Base-by-base conservation (phyloP, 352 stramenopile species). In the Globisporangium alternatum region DNA sequence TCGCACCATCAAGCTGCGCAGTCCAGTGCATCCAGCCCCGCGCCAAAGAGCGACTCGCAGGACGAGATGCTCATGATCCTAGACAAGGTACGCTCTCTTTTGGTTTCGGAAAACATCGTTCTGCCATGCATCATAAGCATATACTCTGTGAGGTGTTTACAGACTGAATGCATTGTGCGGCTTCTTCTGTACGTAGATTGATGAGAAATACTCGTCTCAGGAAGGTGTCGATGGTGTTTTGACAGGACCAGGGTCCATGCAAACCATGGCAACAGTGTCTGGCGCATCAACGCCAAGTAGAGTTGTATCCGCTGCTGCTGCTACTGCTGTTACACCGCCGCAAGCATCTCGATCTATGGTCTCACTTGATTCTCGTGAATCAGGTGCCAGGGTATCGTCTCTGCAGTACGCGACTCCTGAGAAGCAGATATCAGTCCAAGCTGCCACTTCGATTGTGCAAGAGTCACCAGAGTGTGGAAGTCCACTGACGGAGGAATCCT, bases 401-500 rank as follows among this genome's bases (percentile, higher is more conserved):
- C 45, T 64, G 17, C 43, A 58, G 30, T 64, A 63, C 37, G 10
- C 39, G n/a, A 47, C 17, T 28, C 45, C 13, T 15, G 45, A 65
- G 30, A 48, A 59, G 35, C 31, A 21, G 39, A 31, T 58, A 19
- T 31, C 17, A 5, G 4, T 13, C 60, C 8, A 56, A 69, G 39
- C 64, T 58, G 15, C 43, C 21, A 19, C 21, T 45, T 12, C 67
- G 64, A 35, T 47, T 54, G 55, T 52, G n/a, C 22, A 31, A 19
- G 39, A 79, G 56, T 72, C 70, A 15, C 57, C 65, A 10, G 83
- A 91, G 41, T 76, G 79, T 28, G 86, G 84, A 39, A 82, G 76
- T 22, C 80, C 86, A 31, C 75, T 95, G n/a, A 91, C 83, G 4
- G 80, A 87, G 21, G 86, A 95, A 44, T 88, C 82, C 33, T 95